Evolutionary conservation across 2,329 filamentous ascomycete genomes (phyloP), one percentile per base, ranked within the genome.

Genomic region (Ophiostoma ulmi): DNA sequence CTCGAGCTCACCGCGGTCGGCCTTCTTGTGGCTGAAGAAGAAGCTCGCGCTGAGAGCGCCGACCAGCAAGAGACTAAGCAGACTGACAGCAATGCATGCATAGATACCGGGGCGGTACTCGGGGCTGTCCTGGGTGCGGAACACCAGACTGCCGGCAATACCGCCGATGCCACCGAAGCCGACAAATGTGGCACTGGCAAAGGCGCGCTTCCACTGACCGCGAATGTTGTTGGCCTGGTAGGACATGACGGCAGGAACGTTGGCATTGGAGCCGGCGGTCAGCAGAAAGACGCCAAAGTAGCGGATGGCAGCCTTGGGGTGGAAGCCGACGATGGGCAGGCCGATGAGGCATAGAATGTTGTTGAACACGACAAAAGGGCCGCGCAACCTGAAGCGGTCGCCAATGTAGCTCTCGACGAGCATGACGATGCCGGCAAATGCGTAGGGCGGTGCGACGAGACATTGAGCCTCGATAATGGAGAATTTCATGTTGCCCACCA

Each of bases 211-310:
- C 91, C 92, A 96, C 80, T 95, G 92, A 0, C 92, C 92, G 69
- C 91, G 88, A 76, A 96, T 90, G 79, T 96, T 96, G 80, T 94
- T 95, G 61, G 91, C 91, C 81, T 94, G 92, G 81, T 92, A 95
- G 0, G 91, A 86, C 82, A 96, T 87, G 65, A 87, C 83, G 1
- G 88, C 84, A 0, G 93, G 92, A 5, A 94, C 83, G 77, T 95
- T 95, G 74, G 89, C 86, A 79, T 93, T 93, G 73, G 89, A 88
- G 8, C 91, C 92, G 0, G 90, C 90, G 0, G 90, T 90, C n/a
- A 88, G 85, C 67, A 94, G 80, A 80, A 94, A 94, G 71, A 92
- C 85, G 70, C 91, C 91, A 73, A 92, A 88, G 79, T 92, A 93
- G 64, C 90, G 86, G 11, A 88, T 86, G 1, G 78, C 83, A 2